Percentiles rank a stretch among this genome's conserved stretches.
These are phyloP conservation scores for Phytophthora colocasiae DNA, from an alignment of 352 stramenopile species.

Conservation along the genomic window DNA sequence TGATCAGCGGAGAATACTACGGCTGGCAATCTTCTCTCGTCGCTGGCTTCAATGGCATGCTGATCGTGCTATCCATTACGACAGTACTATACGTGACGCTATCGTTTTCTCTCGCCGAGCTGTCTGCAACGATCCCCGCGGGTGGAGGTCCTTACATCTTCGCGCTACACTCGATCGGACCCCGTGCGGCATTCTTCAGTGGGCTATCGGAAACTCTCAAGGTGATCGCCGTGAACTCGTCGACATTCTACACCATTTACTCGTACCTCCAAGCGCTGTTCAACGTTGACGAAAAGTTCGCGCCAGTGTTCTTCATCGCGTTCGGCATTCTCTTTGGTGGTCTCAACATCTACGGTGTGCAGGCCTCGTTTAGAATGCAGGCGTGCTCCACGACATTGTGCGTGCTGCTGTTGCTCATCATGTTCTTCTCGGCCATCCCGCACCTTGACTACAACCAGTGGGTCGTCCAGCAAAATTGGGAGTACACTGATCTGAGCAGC, in stretches of 20 bases:
- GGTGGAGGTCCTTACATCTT: constrained; percentile 72
- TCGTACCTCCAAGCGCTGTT: constrained; percentile 57
- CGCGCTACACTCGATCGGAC: constrained; percentile 58
- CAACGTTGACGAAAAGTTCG: constrained; percentile 40
- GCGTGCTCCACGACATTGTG: constrained; percentile 55
- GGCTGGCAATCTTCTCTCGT: constrained; percentile 67
- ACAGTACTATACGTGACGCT: constrained; percentile 69
- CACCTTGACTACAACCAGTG: constrained; percentile 63
- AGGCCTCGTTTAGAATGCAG: constrained; percentile 68
- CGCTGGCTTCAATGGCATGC: constrained; percentile 61
- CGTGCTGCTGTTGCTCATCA: constrained; percentile 57
- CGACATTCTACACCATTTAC: constrained; percentile 52
- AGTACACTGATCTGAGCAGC: constrained; percentile 56
- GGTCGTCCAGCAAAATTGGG: constrained; percentile 58
- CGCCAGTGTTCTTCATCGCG: constrained; percentile 51
- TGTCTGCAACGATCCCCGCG: constrained; percentile 59
- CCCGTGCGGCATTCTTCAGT: constrained; percentile 40
- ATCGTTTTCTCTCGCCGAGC: constrained; percentile 71
- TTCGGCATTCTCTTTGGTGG: constrained; percentile 63
- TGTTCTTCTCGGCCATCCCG: constrained; percentile 56
- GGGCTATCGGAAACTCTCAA: constrained; percentile 62
- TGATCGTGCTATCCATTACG: constrained; percentile 61
- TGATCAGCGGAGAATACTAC: constrained; percentile 58
- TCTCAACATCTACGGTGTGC: constrained; percentile 60
- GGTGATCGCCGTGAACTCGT: constrained; percentile 61